Percentiles rank a stretch among this genome's conserved stretches.
Evolutionary conservation across 257 asterid genomes (phyloP).

Genomic region (Catharanthus roseus): DNA sequence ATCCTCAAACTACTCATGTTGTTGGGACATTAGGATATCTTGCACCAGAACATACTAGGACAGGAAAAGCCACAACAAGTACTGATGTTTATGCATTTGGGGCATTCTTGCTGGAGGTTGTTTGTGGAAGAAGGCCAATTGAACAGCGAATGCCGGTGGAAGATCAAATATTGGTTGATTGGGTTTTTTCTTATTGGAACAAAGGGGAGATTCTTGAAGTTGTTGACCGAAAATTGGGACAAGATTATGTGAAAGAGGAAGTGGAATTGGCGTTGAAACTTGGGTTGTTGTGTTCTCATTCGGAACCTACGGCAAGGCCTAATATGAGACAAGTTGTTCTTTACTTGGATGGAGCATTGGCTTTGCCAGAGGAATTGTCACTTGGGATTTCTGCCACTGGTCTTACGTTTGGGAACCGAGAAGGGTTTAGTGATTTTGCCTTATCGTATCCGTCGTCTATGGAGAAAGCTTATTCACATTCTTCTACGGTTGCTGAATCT

Average conservation of each 20-base stretch:
- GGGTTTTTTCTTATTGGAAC: slow-evolving; percentile 44
- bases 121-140: slow-evolving; percentile 58
- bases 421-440: slow-evolving; percentile 39
- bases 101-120: slow-evolving; percentile 62
- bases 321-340: slow-evolving; percentile 38
- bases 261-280: slow-evolving; percentile 46
- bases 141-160: slow-evolving; percentile 28
- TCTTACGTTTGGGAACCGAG: slow-evolving; percentile 12
- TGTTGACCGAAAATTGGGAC: slow-evolving; percentile 39
- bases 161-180: slow-evolving; percentile 38
- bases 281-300: slow-evolving; percentile 49
- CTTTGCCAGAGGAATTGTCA: slow-evolving; percentile 38
- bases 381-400: slow-evolving; percentile 23
- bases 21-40: slow-evolving; percentile 69
- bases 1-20: slow-evolving; percentile 58
- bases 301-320: slow-evolving; percentile 43
- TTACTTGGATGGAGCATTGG: slow-evolving; percentile 40
- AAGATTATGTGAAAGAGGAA: slow-evolving; percentile 31
- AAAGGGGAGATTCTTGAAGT: slow-evolving; percentile 38
- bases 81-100: slow-evolving; percentile 64
- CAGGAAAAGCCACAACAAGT: slow-evolving; percentile 55
- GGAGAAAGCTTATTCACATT: slow-evolving; percentile 14
- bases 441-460: slow-evolving; percentile 26
- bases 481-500: slow-evolving; percentile 30
- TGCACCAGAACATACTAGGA: slow-evolving; percentile 60